Evolutionary conservation across 768 basidiomycete genomes (phyloP).

Genomic region (Sarcodon sp.): DNA sequence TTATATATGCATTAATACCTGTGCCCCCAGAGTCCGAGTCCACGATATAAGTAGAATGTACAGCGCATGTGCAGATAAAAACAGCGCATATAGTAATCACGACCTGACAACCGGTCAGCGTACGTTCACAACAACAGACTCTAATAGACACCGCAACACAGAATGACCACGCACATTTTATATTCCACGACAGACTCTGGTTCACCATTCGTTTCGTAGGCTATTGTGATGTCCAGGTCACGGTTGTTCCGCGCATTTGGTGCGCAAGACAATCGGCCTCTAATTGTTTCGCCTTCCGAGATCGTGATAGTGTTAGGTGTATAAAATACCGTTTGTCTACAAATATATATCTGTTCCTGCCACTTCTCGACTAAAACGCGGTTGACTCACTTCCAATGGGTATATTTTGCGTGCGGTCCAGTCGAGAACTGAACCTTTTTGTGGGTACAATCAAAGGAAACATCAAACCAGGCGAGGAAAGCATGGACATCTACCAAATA

Average conservation of each 20-base stretch:
- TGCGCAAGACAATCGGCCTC: constrained; percentile 61
- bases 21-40: no score
- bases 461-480: constrained; percentile 99
- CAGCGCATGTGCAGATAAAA: no score
- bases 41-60: no score
- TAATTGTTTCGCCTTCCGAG: constrained; percentile 56
- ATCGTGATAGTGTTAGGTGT: constrained; percentile 70
- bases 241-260: constrained; percentile 92
- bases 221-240: constrained; percentile 83
- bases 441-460: constrained; percentile 90
- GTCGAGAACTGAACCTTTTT: constrained; percentile 94
- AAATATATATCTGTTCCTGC: neutral
- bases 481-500: constrained; percentile 75
- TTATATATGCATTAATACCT: no score
- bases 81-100: constrained; percentile 23
- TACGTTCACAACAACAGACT: constrained; percentile 17
- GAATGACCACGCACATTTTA: constrained; percentile 68
- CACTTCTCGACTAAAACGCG: neutral
- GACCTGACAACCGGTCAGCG: constrained; percentile 69
- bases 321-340: constrained; percentile 95
- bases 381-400: constrained; percentile 82
- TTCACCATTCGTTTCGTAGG: constrained; percentile 32
- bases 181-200: constrained; percentile 38
- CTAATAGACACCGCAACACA: constrained; percentile 3
- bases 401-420: constrained; percentile 94